A percentile compares a stretch with the other conserved stretches of the same genome.
phyloP scores from a whole-genome alignment of 108 stramenopile genomes.

The Skeletonema potamos region DNA sequence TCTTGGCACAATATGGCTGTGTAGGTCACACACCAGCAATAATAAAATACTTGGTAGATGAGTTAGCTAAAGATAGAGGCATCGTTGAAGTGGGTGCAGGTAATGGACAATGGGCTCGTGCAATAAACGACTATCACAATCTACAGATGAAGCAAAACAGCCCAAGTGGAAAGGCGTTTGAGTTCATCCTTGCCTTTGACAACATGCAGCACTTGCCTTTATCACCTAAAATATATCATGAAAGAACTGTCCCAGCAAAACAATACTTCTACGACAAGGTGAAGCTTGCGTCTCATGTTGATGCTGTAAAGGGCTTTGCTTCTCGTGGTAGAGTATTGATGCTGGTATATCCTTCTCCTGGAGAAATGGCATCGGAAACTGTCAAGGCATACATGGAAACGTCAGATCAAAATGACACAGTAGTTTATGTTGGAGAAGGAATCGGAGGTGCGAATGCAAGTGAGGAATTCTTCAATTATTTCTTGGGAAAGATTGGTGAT shows the following conservation, averaged over 20 bases:
- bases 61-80: slow-evolving; percentile 52
- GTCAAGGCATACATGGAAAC: slow-evolving; percentile 56
- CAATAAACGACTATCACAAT: slow-evolving; percentile 47
- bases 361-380: slow-evolving; percentile 68
- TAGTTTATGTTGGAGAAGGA: slow-evolving; percentile 81
- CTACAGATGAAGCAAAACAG: slow-evolving; percentile 2
- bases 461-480: slow-evolving; percentile 54
- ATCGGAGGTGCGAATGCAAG: slow-evolving; percentile 69
- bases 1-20: slow-evolving; percentile 75
- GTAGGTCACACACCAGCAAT: slow-evolving; percentile 69
- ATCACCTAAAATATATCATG: slow-evolving; percentile 69
- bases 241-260: slow-evolving; percentile 62
- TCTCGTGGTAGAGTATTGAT: slow-evolving; percentile 72
- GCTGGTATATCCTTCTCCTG: slow-evolving; percentile 81
- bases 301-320: slow-evolving; percentile 45
- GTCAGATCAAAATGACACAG: slow-evolving; percentile 58
- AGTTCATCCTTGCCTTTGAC: slow-evolving; percentile 77
- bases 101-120: slow-evolving; percentile 83
- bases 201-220: slow-evolving; percentile 66
- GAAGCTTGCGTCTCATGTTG: slow-evolving; percentile 35
- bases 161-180: slow-evolving; percentile 41
- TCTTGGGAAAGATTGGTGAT: slow-evolving; percentile 8
- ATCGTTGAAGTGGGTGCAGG: slow-evolving; percentile 87
- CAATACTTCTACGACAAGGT: slow-evolving; percentile 74
- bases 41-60: slow-evolving; percentile 44